phyloP scores from a whole-genome alignment of 2,329 filamentous ascomycete species.

The Penicillium expansum region DNA sequence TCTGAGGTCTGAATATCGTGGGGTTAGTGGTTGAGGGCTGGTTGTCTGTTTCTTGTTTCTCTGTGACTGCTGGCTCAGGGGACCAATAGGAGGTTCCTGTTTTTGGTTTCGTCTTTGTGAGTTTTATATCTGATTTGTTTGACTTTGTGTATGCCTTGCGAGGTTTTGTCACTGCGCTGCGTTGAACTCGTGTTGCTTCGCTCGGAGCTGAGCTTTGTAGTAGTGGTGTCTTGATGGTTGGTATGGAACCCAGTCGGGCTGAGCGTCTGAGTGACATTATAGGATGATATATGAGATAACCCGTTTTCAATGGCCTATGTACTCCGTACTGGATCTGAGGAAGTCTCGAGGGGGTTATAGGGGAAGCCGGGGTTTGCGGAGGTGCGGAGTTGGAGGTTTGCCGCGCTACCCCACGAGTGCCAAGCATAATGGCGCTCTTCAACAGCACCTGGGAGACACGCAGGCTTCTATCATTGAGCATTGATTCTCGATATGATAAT shows the following conservation, averaged over 20 bases:
- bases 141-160: slow-evolving; percentile 20
- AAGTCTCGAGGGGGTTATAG: neutral
- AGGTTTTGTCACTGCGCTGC: slow-evolving; percentile 31
- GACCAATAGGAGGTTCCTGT: slow-evolving; percentile 21
- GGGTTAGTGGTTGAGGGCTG: slow-evolving; percentile 21
- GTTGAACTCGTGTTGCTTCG: slow-evolving; percentile 22
- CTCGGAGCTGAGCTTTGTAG: slow-evolving; percentile 23
- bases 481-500: neutral
- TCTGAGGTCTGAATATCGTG: slow-evolving; percentile 46
- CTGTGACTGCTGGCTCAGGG: slow-evolving; percentile 14
- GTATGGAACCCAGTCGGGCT: slow-evolving; percentile 43
- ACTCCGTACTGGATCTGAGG: neutral
- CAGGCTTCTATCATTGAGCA: neutral
- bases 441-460: neutral
- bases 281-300: neutral
- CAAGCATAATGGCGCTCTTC: neutral
- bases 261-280: slow-evolving; percentile 55
- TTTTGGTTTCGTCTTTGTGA: slow-evolving; percentile 7
- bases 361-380: neutral
- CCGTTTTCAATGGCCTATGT: neutral
- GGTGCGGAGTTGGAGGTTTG: neutral
- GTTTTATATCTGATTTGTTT: slow-evolving; percentile 21
- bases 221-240: slow-evolving; percentile 16
- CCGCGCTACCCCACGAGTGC: slow-evolving; percentile 2
- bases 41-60: slow-evolving; percentile 34